Conservation (phyloP, 805 yeast genomes). For the Hanseniaspora pseudoguilliermondii region DNA sequence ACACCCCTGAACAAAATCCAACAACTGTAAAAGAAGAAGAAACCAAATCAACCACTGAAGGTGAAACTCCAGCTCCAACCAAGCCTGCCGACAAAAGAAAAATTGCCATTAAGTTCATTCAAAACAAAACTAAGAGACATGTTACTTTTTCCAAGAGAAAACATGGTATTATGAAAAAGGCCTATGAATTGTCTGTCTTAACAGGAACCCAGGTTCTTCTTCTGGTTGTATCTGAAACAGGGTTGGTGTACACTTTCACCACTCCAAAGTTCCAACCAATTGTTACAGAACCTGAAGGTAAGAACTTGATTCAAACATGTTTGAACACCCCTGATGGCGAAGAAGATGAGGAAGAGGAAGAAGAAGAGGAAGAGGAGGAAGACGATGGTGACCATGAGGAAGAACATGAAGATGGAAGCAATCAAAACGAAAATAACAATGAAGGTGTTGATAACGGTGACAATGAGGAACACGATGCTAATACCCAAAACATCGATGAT, state of each 20-base stretch:
- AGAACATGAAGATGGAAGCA: slow-evolving; percentile 49
- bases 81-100: slow-evolving; percentile 57
- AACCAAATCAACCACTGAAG: slow-evolving; percentile 10
- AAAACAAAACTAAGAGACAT: slow-evolving; percentile 94
- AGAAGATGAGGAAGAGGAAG: slow-evolving; percentile 15
- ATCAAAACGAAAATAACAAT: slow-evolving; percentile 36
- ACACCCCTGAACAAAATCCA: not conserved
- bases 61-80: slow-evolving; percentile 18
- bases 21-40: slow-evolving; percentile 13
- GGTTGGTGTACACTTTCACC: slow-evolving; percentile 92
- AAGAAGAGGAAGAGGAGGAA: slow-evolving; percentile 28
- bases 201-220: slow-evolving; percentile 95
- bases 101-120: slow-evolving; percentile 92
- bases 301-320: slow-evolving; percentile 91
- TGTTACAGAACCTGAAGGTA: slow-evolving; percentile 94
- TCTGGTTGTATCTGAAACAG: slow-evolving; percentile 95
- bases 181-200: slow-evolving; percentile 90
- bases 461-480: slow-evolving; percentile 15
- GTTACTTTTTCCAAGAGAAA: slow-evolving; percentile 95
- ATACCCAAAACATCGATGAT: slow-evolving; percentile 15
- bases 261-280: slow-evolving; percentile 98
- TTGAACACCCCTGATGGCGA: slow-evolving; percentile 26
- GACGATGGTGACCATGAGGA: slow-evolving; percentile 14
- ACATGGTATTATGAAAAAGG: slow-evolving; percentile 98
- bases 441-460: slow-evolving; percentile 15